Percentiles rank a stretch among this genome's conserved stretches.
These are phyloP conservation scores for Leucocoprinus leucothites DNA, from an alignment of 768 basidiomycete species.

Conservation along the genomic window DNA sequence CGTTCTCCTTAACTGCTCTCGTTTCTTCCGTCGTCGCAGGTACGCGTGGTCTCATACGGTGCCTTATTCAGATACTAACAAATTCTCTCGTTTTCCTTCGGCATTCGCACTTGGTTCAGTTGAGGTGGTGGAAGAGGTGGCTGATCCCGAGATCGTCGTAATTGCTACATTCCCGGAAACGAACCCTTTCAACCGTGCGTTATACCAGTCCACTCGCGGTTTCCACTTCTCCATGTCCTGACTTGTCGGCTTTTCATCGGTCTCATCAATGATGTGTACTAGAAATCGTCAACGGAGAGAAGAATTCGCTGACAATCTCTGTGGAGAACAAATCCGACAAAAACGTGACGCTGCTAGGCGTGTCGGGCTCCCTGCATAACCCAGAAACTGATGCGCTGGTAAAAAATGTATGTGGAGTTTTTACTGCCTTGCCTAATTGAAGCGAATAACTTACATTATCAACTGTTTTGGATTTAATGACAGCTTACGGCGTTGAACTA, in stretches of 20 bases:
- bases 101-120: conserved; percentile 11
- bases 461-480: background rate
- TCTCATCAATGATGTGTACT: background rate
- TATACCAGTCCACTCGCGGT: conserved; percentile 1
- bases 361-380: conserved; percentile 67
- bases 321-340: conserved; percentile 76
- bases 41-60: background rate
- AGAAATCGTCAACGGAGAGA: conserved; percentile 86
- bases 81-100: background rate
- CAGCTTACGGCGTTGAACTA: conserved; percentile 62
- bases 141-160: conserved; percentile 53
- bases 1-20: conserved; percentile 1
- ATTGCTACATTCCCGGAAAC: conserved; percentile 63
- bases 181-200: conserved; percentile 77
- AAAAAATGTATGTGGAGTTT: conserved; percentile 55
- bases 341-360: conserved; percentile 64
- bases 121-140: conserved; percentile 26
- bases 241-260: conserved; percentile 14
- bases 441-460: background rate
- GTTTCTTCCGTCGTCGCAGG: conserved; percentile 11
- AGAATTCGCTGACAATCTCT: conserved; percentile 59
- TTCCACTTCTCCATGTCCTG: conserved; percentile 7
- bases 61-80: background rate
- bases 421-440: background rate
- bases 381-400: conserved; percentile 59